phyloP scores from a whole-genome alignment of 2,329 filamentous ascomycete species.

The Bipolaris oryzae region DNA sequence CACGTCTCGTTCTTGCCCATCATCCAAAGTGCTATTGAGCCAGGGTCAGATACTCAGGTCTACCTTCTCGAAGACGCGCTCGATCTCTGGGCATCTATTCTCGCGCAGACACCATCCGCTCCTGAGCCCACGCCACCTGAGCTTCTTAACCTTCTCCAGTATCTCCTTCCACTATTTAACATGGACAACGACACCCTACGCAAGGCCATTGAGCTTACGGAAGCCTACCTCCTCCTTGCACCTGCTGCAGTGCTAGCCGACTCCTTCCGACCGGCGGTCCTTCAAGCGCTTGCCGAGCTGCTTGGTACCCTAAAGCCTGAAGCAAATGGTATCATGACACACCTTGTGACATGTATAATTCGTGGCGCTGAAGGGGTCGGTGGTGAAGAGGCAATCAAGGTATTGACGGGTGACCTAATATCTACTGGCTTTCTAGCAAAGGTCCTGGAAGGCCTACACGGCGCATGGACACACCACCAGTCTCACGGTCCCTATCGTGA shows the following conservation, averaged over 20 bases:
- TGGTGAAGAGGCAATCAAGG: slow-evolving; percentile 58
- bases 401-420: slow-evolving; percentile 61
- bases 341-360: slow-evolving; percentile 55
- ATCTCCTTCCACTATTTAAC: slow-evolving; percentile 56
- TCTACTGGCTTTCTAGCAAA: slow-evolving; percentile 63
- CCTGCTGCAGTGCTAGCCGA: slow-evolving; percentile 55
- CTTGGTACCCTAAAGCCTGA: slow-evolving; percentile 56
- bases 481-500: slow-evolving; percentile 75
- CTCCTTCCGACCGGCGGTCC: slow-evolving; percentile 48
- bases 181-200: slow-evolving; percentile 57
- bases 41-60: slow-evolving; percentile 65
- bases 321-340: slow-evolving; percentile 55
- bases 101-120: slow-evolving; percentile 62
- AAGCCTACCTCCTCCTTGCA: slow-evolving; percentile 56
- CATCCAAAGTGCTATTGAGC: slow-evolving; percentile 78
- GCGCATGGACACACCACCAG: slow-evolving; percentile 65
- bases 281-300: slow-evolving; percentile 50
- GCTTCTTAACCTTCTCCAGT: slow-evolving; percentile 51
- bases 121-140: slow-evolving; percentile 51
- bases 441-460: slow-evolving; percentile 54
- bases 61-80: slow-evolving; percentile 91
- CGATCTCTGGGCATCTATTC: slow-evolving; percentile 83
- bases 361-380: slow-evolving; percentile 58
- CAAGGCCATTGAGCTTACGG: slow-evolving; percentile 57
- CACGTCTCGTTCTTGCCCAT: slow-evolving; percentile 82